Evolutionary conservation across 805 yeast species (phyloP).

Genomic region (Cyberlindnera meyerae): DNA sequence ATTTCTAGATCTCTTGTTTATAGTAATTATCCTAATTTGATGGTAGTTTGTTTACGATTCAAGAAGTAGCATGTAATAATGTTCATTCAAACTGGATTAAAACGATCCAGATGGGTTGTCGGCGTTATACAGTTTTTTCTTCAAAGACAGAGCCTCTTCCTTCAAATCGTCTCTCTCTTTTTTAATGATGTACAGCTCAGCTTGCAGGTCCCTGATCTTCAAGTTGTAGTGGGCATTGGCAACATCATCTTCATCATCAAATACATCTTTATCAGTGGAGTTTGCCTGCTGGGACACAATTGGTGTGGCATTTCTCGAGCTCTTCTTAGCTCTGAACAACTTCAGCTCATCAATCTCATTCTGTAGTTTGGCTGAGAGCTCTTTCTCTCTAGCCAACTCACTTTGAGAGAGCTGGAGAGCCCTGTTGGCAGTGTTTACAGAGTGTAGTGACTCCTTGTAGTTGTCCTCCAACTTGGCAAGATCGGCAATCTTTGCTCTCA

Average conservation of each 20-base stretch:
- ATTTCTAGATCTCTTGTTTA: constrained; percentile 9
- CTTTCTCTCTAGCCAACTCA: constrained; percentile 61
- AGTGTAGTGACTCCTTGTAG: constrained; percentile 65
- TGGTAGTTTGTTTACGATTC: no score
- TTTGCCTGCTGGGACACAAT: constrained; percentile 19
- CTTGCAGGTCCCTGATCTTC: constrained; percentile 77
- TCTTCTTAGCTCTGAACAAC: constrained; percentile 42
- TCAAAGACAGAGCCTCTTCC: constrained; percentile 51
- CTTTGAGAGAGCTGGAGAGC: constrained; percentile 72
- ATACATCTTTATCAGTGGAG: constrained; percentile 23
- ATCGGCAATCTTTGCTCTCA: constrained; percentile 29
- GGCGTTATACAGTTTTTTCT: constrained; percentile 45
- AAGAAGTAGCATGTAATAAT: no score
- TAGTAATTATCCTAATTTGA: constrained; percentile 5
- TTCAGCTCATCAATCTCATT: constrained; percentile 68
- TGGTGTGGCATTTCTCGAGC: constrained; percentile 25
- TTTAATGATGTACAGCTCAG: constrained; percentile 72
- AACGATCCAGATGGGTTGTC: constrained; percentile 14
- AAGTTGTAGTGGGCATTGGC: constrained; percentile 59
- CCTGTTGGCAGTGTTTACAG: constrained; percentile 67
- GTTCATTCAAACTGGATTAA: no score
- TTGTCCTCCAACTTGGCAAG: constrained; percentile 51
- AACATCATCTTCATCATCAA: constrained; percentile 28
- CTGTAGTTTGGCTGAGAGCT: constrained; percentile 46
- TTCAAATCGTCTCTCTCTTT: constrained; percentile 81